Evolutionary conservation across 805 yeast species (phyloP), one percentile per base, ranked within the genome.

Genomic region (Kodamaea laetipori): DNA sequence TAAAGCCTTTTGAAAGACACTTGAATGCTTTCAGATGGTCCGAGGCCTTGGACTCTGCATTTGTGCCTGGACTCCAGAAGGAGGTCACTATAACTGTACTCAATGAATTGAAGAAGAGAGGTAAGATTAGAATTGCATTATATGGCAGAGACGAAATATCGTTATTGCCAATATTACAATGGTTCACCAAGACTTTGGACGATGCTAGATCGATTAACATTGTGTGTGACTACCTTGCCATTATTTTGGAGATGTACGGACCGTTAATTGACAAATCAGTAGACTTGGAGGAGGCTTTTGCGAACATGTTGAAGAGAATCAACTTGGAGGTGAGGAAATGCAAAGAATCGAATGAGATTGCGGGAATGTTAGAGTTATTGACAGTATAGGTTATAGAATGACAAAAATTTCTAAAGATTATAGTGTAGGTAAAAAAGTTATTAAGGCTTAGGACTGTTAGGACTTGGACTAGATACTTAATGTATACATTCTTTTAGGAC

Each of bases 281-380:
- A 4, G 84, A 86, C 2, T 69, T 94, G 50, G 90, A 85, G 52
- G 94, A 86, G 54, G 71, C 88, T 41, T 66, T 90, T 37, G 66
- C 72, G 39, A 76, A 78, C 44, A 68, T 94, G 49, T 73, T 75
- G 53, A 77, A 76, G 58, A 80, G 79, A 55, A 73, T 92, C 19
- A 77, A 76, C 44, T 60, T 67, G 25, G 97, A 92, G 65, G 79
- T 90, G 17, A 77, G 75, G 44, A 82, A 85, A 57, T 86, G 96
- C 34, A 80, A 80, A 59, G 97, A 90, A 60, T 95, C 97, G 5
- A 86, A 84, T 61, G 84, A 81, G 60, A 81, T 94, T 34, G 89
- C 86, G 56, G 99, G 99, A 43, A 94, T 94, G 97, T 71, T 94
- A 55, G 95, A 89, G 64, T 66, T 94, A 53, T 73, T 92, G 55